Evolutionary conservation across 352 stramenopile species (phyloP), one percentile per base, ranked within the genome.

Genomic region (Phytophthora pini): DNA sequence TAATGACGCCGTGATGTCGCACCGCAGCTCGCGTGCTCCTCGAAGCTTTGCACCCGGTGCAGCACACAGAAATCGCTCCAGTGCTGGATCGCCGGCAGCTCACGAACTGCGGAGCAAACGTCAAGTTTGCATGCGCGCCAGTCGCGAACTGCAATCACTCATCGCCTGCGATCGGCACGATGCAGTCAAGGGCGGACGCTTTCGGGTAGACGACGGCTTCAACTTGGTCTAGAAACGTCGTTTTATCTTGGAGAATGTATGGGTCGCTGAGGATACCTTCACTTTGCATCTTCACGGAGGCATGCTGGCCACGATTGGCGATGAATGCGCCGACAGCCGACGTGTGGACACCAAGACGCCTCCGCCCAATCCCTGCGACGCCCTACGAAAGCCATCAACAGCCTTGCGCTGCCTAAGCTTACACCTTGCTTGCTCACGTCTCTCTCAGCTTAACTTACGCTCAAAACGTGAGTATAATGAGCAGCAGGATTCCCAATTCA

Each of bases 351-450:
- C 48, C 38, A 48, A 32, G 29, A 41, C n/a, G 26, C 17, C 51
- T 39, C 36, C 17, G 36, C 15, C 32, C 50, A 46, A 44, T 44
- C 49, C 17, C 1, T 41, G 48, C 27, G 47, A 39, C 24, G 47
- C n/a, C 47, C 27, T 12, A 29, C 20, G n/a, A 40, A 43, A 11
- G 41, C 32, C 48, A 45, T 68, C 60, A 52, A 55, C 61, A 63
- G n/a, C 50, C 27, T 38, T 56, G n/a, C n/a, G n/a, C n/a, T n/a
- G n/a, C n/a, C n/a, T n/a, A n/a, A n/a, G n/a, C n/a, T n/a, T n/a
- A n/a, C n/a, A n/a, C n/a, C n/a, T n/a, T 75, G 68, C 68, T 64
- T 75, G 26, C 67, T 75, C 67, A 74, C 38, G 24, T 31, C 22
- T 45, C 22, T 45, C 34, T 24, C 55, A 5, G 40, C 31, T 54